Percentiles rank a stretch among this genome's conserved stretches.
Evolutionary conservation across 2,329 filamentous ascomycete genomes (phyloP).

Genomic region (Cladophialophora chaetospira): DNA sequence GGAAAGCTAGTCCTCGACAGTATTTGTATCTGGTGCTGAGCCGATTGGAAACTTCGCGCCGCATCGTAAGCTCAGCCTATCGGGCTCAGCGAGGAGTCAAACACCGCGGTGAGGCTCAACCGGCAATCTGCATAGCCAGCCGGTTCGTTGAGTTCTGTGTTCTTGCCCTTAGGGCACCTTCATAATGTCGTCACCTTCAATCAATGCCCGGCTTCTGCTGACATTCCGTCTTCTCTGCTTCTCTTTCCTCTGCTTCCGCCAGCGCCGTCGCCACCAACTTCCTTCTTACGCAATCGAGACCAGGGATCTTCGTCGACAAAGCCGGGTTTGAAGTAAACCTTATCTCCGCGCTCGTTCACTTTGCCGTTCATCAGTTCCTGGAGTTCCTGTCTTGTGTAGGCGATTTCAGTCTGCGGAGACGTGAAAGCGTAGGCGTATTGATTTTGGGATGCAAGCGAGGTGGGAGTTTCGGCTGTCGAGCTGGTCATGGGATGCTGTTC

Average conservation of each 20-base stretch:
- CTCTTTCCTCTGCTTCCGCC: background rate
- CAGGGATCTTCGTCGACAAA: conserved; percentile 34
- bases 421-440: conserved; percentile 7
- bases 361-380: conserved; percentile 19
- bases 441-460: background rate
- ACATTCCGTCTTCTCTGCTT: background rate
- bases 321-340: conserved; percentile 32
- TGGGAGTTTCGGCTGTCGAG: background rate
- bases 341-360: conserved; percentile 31
- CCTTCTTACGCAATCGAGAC: conserved; percentile 7
- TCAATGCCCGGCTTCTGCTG: background rate
- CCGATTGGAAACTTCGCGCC: too few species aligned
- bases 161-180: background rate
- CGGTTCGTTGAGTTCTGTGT: too few species aligned
- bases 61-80: too few species aligned
- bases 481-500: background rate
- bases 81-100: too few species aligned
- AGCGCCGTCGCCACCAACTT: background rate
- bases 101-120: too few species aligned
- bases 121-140: too few species aligned
- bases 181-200: background rate
- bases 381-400: conserved; percentile 19
- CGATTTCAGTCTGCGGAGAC: conserved; percentile 17
- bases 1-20: too few species aligned
- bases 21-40: too few species aligned